Evolutionary conservation across 345 rosid species (phyloP), one percentile per base, ranked within the genome.

Genomic region (Hibiscus mutabilis): DNA sequence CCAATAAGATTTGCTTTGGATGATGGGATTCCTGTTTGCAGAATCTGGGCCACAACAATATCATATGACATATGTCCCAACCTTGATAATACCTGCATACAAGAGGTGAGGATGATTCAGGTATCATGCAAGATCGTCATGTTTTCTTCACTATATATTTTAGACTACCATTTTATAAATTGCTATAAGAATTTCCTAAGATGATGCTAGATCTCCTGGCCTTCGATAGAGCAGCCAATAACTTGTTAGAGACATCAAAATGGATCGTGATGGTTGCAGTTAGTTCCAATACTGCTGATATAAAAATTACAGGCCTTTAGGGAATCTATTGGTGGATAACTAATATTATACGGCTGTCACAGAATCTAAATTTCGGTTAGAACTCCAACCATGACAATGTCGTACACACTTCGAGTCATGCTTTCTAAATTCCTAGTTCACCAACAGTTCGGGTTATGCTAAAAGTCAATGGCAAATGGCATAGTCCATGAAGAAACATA

Each of bases 1-100:
- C 92, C 99, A 1, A 91, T 94, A 57, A 94, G 97, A 73, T 94
- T 94, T 40, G 95, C 99, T 79, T 94, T 94, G 22, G 93, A 86
- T 9, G 93, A 86, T 19, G 99, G 97, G 62, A 85, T 90, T 42
- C 97, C 99, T 0, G 97, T 90, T 81, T 95, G 98, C 72, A 94
- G 97, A 75, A 94, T 94, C 85, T 94, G 98, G 16, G 93, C 91
- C 52, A 97, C 93, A 9, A 91, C 87, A 40, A 94, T 80, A 60
- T 89, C 96, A 25, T 90, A 90, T 16, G 97, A 88, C 97, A 92
- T 90, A 78, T 95, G 92, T 37, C 99, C 97, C 74, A 95, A 81
- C 77, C 99, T 85, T 49, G 97, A 95, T 10, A 92, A 69, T 27
- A 95, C 92, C 97, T 95, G 84, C 79, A 70, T 33, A 64, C 10